Percentiles rank a stretch among this genome's conserved stretches.
Conservation (phyloP, 768 basidiomycete genomes). For the Fistulinella prunicolor region DNA sequence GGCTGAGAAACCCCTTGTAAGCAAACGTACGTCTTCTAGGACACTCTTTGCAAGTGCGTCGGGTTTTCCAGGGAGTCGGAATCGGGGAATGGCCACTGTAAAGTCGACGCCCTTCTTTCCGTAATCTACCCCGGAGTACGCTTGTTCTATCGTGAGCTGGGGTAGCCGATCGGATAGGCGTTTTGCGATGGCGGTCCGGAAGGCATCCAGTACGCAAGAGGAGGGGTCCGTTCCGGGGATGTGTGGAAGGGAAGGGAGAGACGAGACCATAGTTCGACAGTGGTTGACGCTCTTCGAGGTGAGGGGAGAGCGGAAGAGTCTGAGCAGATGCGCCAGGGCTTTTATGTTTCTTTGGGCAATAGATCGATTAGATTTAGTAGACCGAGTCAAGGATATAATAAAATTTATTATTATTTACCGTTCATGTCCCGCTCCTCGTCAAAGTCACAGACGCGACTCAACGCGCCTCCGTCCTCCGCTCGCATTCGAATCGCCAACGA, state of each 20-base stretch:
- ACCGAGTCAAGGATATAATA: no score
- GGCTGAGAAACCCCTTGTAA: neutral
- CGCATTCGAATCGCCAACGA: constrained; percentile 23
- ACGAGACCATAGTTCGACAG: constrained; percentile 28
- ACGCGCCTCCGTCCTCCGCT: constrained; percentile 12
- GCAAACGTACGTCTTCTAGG: constrained; percentile 57
- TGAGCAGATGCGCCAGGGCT: constrained; percentile 9
- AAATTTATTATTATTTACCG: no score
- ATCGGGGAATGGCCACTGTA: constrained; percentile 87
- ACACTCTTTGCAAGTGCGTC: constrained; percentile 76
- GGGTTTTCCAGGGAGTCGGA: constrained; percentile 78
- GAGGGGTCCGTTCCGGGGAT: constrained; percentile 58
- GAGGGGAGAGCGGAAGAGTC: neutral
- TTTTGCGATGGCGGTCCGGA: constrained; percentile 78
- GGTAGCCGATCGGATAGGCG: constrained; percentile 64
- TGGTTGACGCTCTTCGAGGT: neutral
- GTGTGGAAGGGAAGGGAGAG: constrained; percentile 38
- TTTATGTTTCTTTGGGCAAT: no score
- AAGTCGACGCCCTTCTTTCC: constrained; percentile 96
- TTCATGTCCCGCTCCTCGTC: constrained; percentile 29
- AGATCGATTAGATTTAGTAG: neutral
- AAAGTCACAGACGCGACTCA: constrained; percentile 13
- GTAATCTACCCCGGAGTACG: constrained; percentile 81
- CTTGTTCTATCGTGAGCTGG: constrained; percentile 66
- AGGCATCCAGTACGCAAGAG: constrained; percentile 67